Evolutionary conservation across 768 basidiomycete genomes (phyloP).

Genomic region (Leccinum boreale): DNA sequence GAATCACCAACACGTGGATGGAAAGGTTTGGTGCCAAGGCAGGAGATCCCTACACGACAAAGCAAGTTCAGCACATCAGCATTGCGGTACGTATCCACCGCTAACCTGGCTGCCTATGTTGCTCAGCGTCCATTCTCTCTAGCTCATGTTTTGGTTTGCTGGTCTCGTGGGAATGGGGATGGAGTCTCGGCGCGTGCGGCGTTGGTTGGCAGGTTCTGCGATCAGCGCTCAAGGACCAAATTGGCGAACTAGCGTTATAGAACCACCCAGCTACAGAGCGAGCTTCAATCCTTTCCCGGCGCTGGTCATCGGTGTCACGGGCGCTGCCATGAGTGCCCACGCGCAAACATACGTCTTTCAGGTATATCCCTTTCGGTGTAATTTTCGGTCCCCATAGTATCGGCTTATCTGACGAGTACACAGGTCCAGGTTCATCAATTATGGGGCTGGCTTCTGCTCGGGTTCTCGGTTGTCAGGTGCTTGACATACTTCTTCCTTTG

Average conservation of each 20-base stretch:
- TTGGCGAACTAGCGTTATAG: slow-evolving; percentile 39
- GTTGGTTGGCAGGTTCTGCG: slow-evolving; percentile 65
- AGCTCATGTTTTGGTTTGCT: slow-evolving; percentile 94
- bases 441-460: slow-evolving; percentile 87
- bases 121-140: background rate
- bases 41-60: slow-evolving; percentile 84
- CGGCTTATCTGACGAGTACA: slow-evolving; percentile 6
- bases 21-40: slow-evolving; percentile 84
- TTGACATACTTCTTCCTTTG: slow-evolving; percentile 95
- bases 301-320: slow-evolving; percentile 89
- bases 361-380: slow-evolving; percentile 30
- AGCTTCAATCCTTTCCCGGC: slow-evolving; percentile 94
- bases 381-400: background rate
- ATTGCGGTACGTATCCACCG: slow-evolving; percentile 64
- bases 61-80: slow-evolving; percentile 90
- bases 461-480: slow-evolving; percentile 74
- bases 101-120: background rate
- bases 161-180: slow-evolving; percentile 87
- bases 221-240: slow-evolving; percentile 34
- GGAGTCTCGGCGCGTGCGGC: slow-evolving; percentile 71
- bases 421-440: slow-evolving; percentile 86
- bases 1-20: slow-evolving; percentile 94
- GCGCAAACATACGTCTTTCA: slow-evolving; percentile 89
- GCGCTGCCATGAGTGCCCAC: slow-evolving; percentile 91
- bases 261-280: slow-evolving; percentile 69